Percentiles rank a stretch among this genome's conserved stretches.
These are phyloP conservation scores for Lecanicillium sp. DNA, from an alignment of 2,329 filamentous ascomycete species.

Conservation along the genomic window DNA sequence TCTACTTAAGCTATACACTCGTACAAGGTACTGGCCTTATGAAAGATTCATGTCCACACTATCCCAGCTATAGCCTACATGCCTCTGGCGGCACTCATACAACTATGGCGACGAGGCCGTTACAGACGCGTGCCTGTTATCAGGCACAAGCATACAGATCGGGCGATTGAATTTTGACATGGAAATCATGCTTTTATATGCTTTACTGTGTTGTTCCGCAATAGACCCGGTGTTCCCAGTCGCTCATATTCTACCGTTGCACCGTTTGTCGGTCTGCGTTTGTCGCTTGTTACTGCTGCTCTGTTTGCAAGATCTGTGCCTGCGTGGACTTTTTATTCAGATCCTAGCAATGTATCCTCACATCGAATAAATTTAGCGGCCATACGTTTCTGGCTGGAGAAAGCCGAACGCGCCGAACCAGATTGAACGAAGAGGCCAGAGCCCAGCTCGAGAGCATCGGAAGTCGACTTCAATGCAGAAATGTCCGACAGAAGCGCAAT, in stretches of 20 bases:
- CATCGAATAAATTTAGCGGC: neutral
- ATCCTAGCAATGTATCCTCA: neutral
- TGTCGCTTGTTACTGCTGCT: neutral
- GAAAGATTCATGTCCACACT: neutral
- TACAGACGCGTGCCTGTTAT: neutral
- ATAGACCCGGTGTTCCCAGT: neutral
- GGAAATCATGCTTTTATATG: neutral
- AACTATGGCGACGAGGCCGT: neutral
- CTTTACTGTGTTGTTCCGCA: neutral
- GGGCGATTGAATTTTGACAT: neutral
- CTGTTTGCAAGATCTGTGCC: neutral
- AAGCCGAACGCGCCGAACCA: too few species aligned
- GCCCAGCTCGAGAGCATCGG: too few species aligned
- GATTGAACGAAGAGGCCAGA: too few species aligned
- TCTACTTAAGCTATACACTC: neutral
- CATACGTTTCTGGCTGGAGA: too few species aligned
- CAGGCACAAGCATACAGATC: neutral
- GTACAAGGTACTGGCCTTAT: neutral
- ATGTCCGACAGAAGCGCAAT: too few species aligned
- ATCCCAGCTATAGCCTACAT: slow-evolving; percentile 1
- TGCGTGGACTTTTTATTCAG: neutral
- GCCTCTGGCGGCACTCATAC: neutral
- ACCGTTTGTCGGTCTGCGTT: neutral
- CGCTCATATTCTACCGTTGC: neutral
- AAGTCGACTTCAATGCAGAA: too few species aligned